phyloP scores from a whole-genome alignment of 768 basidiomycete species.

The Russula vinacea region DNA sequence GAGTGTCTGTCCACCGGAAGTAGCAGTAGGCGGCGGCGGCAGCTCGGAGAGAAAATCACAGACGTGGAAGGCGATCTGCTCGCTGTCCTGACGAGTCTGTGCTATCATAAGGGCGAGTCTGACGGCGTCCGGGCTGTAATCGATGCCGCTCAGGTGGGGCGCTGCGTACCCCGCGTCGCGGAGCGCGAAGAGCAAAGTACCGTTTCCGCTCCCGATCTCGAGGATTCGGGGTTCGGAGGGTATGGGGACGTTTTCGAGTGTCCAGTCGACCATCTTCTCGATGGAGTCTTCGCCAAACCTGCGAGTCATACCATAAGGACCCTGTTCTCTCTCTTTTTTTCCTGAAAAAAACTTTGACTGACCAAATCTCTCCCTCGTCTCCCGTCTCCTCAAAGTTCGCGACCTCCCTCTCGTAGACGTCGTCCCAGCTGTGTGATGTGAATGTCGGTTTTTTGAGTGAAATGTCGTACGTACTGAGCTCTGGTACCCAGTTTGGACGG shows the following conservation, averaged over 20 bases:
- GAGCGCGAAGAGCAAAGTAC: slow-evolving; percentile 69
- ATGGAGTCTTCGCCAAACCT: slow-evolving; percentile 81
- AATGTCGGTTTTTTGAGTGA: neutral
- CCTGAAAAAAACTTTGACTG: slow-evolving; percentile 29
- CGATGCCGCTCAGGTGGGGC: slow-evolving; percentile 57
- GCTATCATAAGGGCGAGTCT: slow-evolving; percentile 60
- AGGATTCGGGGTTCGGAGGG: slow-evolving; percentile 50
- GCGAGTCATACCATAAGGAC: neutral
- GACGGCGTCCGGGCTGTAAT: slow-evolving; percentile 74
- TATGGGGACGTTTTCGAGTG: slow-evolving; percentile 51
- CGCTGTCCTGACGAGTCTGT: slow-evolving; percentile 39
- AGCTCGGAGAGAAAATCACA: slow-evolving; percentile 65
- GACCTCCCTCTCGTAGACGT: slow-evolving; percentile 68
- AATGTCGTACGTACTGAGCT: slow-evolving; percentile 57
- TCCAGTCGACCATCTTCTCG: slow-evolving; percentile 80
- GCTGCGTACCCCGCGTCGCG: slow-evolving; percentile 62
- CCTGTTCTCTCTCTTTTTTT: neutral
- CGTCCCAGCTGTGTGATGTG: slow-evolving; percentile 62
- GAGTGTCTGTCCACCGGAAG: slow-evolving; percentile 15
- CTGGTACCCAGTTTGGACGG: slow-evolving; percentile 79
- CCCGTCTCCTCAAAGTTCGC: slow-evolving; percentile 70
- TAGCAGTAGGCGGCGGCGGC: slow-evolving; percentile 36
- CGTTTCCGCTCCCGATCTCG: slow-evolving; percentile 81
- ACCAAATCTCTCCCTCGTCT: slow-evolving; percentile 88
- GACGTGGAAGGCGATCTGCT: slow-evolving; percentile 50